A percentile compares a stretch with the other conserved stretches of the same genome.
Conservation (phyloP, 73 alveolate species). For the Tetrahymena malaccensis region DNA sequence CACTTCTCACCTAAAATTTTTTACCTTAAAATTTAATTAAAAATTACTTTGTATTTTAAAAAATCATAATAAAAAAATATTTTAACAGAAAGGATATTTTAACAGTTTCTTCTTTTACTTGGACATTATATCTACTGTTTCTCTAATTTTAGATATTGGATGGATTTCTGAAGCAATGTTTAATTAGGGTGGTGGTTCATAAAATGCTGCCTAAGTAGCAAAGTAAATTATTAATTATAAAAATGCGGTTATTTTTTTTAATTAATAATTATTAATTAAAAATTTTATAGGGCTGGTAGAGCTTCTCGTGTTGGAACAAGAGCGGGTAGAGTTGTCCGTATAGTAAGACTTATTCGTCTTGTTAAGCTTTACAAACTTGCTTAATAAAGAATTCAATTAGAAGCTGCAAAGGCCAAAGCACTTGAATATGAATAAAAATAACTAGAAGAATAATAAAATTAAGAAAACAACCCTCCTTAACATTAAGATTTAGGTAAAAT, state of each 20-base stretch:
- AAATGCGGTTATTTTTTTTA: too few relatives aligned
- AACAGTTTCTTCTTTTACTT: constrained; percentile 85
- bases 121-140: constrained; percentile 78
- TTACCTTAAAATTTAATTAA: neutral
- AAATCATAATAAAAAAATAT: neutral
- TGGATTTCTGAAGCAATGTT: constrained; percentile 58
- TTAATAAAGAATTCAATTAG: constrained; percentile 10
- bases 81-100: constrained; percentile 45
- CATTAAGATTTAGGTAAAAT: neutral
- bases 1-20: neutral
- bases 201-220: constrained; percentile 48
- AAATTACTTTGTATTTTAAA: neutral
- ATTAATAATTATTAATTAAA: neutral
- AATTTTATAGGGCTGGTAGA: constrained; percentile 58
- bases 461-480: neutral
- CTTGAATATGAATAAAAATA: constrained; percentile 1
- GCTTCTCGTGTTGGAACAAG: constrained; percentile 60
- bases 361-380: constrained; percentile 46
- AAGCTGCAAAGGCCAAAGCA: constrained; percentile 26
- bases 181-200: constrained; percentile 52
- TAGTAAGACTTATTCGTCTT: constrained; percentile 41
- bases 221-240: neutral
- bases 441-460: neutral
- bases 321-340: constrained; percentile 63
- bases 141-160: constrained; percentile 79